Percentiles rank a stretch among this genome's conserved stretches.
Evolutionary conservation across 2,329 filamentous ascomycete genomes (phyloP).

Genomic region (Capronia coronata): DNA sequence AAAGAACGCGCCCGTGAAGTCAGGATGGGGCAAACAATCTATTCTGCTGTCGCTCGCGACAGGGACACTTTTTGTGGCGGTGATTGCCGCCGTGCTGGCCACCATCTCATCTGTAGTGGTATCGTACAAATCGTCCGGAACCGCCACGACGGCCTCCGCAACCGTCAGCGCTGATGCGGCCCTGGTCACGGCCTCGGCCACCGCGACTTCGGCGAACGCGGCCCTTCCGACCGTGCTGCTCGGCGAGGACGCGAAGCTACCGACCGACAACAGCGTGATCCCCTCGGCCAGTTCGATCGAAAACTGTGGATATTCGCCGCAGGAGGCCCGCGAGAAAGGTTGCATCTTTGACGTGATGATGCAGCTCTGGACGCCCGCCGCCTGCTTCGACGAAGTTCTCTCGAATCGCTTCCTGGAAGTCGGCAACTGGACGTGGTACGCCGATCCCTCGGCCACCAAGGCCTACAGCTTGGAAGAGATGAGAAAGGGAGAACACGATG

Average conservation of each 20-base stretch:
- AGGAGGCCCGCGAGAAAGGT: conserved; percentile 24
- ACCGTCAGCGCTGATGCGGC: neutral
- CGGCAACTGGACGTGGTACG: conserved; percentile 29
- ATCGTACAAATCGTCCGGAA: conserved; percentile 7
- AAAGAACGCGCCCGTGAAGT: conserved; percentile 11
- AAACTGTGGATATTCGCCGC: conserved; percentile 21
- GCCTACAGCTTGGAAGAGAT: conserved; percentile 23
- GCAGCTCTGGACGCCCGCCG: conserved; percentile 26
- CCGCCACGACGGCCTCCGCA: conserved; percentile 7
- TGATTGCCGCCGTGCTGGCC: conserved; percentile 20
- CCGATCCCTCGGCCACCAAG: conserved; percentile 14
- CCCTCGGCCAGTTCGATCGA: conserved; percentile 13
- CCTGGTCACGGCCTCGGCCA: neutral
- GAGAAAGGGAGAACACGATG: conserved; percentile 26
- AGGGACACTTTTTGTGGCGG: conserved; percentile 19
- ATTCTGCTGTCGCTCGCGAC: conserved; percentile 21
- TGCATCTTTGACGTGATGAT: conserved; percentile 29
- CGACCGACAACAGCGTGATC: conserved; percentile 1
- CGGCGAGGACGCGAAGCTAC: conserved; percentile 10
- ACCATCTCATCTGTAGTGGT: conserved; percentile 21
- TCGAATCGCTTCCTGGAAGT: conserved; percentile 25
- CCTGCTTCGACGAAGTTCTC: conserved; percentile 23
- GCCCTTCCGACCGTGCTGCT: conserved; percentile 2
- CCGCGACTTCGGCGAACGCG: conserved; percentile 4
- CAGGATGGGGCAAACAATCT: conserved; percentile 24